phyloP scores from a whole-genome alignment of 352 stramenopile species.

The Pythium myriotylum region DNA sequence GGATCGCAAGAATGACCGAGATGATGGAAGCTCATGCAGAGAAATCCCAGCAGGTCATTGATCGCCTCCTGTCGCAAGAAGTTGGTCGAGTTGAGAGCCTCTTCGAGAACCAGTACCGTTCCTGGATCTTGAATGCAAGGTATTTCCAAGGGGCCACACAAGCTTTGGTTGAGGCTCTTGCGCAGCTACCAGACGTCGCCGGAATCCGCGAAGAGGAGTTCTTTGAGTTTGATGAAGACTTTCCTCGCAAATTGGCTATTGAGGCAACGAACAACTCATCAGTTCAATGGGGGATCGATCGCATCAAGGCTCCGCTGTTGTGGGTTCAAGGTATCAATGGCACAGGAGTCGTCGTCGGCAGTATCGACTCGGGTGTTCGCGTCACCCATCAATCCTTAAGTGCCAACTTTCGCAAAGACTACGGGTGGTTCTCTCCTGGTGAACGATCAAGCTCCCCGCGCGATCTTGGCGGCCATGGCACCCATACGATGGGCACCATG shows the following conservation, averaged over 20 bases:
- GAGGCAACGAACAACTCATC: not conserved
- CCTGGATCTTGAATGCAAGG: conserved; percentile 11
- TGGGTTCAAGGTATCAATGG: conserved; percentile 44
- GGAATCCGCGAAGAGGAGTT: conserved; percentile 5
- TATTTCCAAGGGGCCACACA: conserved; percentile 8
- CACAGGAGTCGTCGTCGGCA: conserved; percentile 47
- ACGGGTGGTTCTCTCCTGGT: conserved; percentile 30
- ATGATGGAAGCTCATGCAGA: not conserved
- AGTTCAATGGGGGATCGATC: conserved; percentile 21
- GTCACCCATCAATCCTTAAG: conserved; percentile 54
- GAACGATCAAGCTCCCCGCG: conserved; percentile 13
- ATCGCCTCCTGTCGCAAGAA: conserved; percentile 2
- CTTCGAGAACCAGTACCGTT: conserved; percentile 5
- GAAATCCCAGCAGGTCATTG: not conserved
- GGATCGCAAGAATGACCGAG: conserved; percentile 5
- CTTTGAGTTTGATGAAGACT: not conserved
- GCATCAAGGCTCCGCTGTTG: conserved; percentile 38
- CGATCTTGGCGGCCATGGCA: conserved; percentile 67
- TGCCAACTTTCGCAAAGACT: conserved; percentile 32
- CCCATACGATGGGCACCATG: conserved; percentile 61
- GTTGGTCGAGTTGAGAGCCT: not conserved
- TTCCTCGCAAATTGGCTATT: too few relatives aligned
- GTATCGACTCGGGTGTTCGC: conserved; percentile 69
- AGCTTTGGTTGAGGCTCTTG: conserved; percentile 1
- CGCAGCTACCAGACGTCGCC: not conserved